Base-by-base conservation (phyloP, 805 yeast genomes). In the Trichomonascus vanleenenianus region DNA sequence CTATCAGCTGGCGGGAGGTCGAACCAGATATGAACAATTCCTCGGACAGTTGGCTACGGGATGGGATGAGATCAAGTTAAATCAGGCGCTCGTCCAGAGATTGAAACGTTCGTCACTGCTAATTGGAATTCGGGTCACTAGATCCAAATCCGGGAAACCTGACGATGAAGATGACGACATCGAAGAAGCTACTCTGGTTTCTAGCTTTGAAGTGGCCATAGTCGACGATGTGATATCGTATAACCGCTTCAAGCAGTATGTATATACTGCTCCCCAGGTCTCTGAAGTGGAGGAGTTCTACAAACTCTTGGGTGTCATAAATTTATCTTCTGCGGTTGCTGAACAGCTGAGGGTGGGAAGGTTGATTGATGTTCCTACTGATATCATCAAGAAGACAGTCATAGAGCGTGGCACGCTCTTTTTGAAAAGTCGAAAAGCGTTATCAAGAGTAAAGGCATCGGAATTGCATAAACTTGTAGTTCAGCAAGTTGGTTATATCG, bases 181-280 rank as follows among this genome's bases (percentile, higher is more conserved):
- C 2, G 50, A 52, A 1, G 49, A 48, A 30, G 48, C 43, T 8
- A 44, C 57, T 12, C 53, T 66, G 18, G 57, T 56, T 11, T 18
- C 45, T 3, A 62, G 67, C 1, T 11, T 47, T 1, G 58, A 64
- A 11, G 44, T 65, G 19, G 60, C 58, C 8, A 56, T 67, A 33
- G 63, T 62, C 8, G 70, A 67, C 45, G 66, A 67, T 44, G 61
- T 67, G 5, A 57, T 64, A 9, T 44, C 56, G 4, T 66, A 54
- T 54, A 64, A 65, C 47, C 55, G 56, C 40, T 67, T 67, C 55
- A 62, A 59, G 42, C 31, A 46, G 18, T 49, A 56, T 12, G 42
- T 66, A 9, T 43, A 56, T 15, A 52, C 63, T 1, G 65, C 66
- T 2, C 72, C 72, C 1, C 67, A 60, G 44, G 58, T 54, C n/a